These are phyloP conservation scores for Talaromyces sp. DNA, from an alignment of 2,329 filamentous ascomycete genomes.

Conservation along the genomic window DNA sequence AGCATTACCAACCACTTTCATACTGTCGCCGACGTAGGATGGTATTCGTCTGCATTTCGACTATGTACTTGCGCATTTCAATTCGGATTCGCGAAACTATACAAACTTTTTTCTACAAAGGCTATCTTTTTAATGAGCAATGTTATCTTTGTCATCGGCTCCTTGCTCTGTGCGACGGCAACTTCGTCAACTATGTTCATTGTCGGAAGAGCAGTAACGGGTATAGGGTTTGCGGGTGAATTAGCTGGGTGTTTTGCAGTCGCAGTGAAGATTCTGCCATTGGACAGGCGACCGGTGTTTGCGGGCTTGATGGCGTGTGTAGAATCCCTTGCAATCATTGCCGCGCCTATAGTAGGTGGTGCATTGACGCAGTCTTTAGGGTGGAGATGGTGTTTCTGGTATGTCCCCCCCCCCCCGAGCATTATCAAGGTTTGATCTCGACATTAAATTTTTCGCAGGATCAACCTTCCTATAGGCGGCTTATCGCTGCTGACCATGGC, in stretches of 20 bases:
- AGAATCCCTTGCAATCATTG: background rate
- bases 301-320: background rate
- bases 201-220: constrained; percentile 29
- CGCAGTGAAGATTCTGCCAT: background rate
- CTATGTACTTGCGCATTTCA: constrained; percentile 40
- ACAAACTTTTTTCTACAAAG: constrained; percentile 55
- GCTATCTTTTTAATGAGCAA: constrained; percentile 46
- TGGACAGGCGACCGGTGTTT: background rate
- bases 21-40: constrained; percentile 46
- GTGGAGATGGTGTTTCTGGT: constrained; percentile 5
- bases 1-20: constrained; percentile 50
- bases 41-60: constrained; percentile 50
- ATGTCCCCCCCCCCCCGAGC: background rate
- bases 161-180: constrained; percentile 25
- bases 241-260: constrained; percentile 15
- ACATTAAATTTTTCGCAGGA: constrained; percentile 13
- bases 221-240: constrained; percentile 17
- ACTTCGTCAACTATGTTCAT: constrained; percentile 27
- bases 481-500: constrained; percentile 15
- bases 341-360: background rate
- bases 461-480: constrained; percentile 28
- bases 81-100: constrained; percentile 28
- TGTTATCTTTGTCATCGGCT: constrained; percentile 45
- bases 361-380: background rate
- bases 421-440: background rate